Evolutionary conservation across 768 basidiomycete species (phyloP), one percentile per base, ranked within the genome.

Genomic region (Termitomyces sp.): DNA sequence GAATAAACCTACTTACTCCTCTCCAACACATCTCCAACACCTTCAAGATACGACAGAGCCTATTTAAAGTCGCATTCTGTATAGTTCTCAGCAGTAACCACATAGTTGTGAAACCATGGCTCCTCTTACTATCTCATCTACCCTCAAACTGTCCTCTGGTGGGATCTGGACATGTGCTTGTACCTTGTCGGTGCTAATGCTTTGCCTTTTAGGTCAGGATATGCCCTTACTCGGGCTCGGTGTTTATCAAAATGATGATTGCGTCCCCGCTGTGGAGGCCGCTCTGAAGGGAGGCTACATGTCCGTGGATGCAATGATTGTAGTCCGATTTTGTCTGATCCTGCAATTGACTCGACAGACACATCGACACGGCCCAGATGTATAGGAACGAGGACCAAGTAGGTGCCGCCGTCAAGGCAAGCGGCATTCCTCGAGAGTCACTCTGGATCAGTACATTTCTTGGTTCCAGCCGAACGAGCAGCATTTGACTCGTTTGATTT

Each of bases 151-250:
- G 35, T 62, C 61, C 12, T 60, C 64, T 3, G 64, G 64, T 65
- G 18, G 7, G 44, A 22, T 13, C 20, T 9, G 1, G 1, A n/a
- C 8, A 13, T 16, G 9, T 42, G 9, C 12, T 28, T 22, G 12
- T 22, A 28, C 44, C 13, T 12, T 4, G 24, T n/a, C 15, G 7
- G 18, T 46, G 9, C 46, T 56, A 7, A 57, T 1, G 20, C 16
- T 3, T 40, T 15, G 7, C 2, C 16, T 39, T 28, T 5, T 66
- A 69, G 89, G 88, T 15, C 71, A 82, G 66, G 62, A 73, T n/a
- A 83, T 90, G 71, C 90, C 90, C 28, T 67, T 78, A 5, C 75
- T 91, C 4, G 90, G 90, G 7, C 83, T 90, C 51, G 90, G 84
- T 42, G 88, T 90, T 22, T 91, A 84, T 67, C 79, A 83, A 69